A percentile compares a stretch with the other conserved stretches of the same genome.
These are phyloP conservation scores for Exophiala oligosperma DNA, from an alignment of 2,329 filamentous ascomycete genomes.

Conservation along the genomic window DNA sequence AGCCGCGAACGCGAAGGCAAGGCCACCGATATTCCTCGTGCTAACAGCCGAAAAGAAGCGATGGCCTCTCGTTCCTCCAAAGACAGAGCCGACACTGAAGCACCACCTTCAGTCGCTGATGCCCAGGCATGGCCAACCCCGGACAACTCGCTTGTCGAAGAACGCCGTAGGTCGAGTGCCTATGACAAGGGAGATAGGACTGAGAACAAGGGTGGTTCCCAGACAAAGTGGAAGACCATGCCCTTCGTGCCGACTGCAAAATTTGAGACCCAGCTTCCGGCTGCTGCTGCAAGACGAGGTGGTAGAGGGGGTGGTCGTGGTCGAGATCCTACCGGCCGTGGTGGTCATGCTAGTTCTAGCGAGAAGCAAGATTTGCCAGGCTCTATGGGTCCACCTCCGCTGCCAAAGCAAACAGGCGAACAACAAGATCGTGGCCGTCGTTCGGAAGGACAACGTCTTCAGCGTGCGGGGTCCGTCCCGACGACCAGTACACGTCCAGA, in stretches of 20 bases:
- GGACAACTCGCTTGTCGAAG: conserved; percentile 73
- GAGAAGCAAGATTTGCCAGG: conserved; percentile 35
- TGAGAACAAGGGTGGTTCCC: conserved; percentile 56
- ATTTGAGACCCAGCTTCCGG: conserved; percentile 76
- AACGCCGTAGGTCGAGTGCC: conserved; percentile 64
- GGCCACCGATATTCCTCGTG: conserved; percentile 5
- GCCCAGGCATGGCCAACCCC: conserved; percentile 86
- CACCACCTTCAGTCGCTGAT: conserved; percentile 71
- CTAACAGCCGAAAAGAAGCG: conserved; percentile 17
- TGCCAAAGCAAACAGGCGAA: conserved; percentile 26
- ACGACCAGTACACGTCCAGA: conserved; percentile 38
- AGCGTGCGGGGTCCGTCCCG: conserved; percentile 42
- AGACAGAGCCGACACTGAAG: conserved; percentile 27
- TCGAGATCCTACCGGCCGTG: conserved; percentile 50
- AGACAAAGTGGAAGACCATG: conserved; percentile 78
- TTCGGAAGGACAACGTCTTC: conserved; percentile 31
- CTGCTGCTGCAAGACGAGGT: conserved; percentile 49
- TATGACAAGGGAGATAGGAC: conserved; percentile 61
- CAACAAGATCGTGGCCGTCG: conserved; percentile 29
- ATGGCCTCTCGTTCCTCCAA: conserved; percentile 27
- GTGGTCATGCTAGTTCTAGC: conserved; percentile 37
- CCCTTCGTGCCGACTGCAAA: conserved; percentile 80
- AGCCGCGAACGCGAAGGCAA: conserved; percentile 16
- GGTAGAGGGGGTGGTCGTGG: conserved; percentile 59
- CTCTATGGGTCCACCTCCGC: conserved; percentile 29